Conservation (phyloP, 306 rosid genomes). For the Rosa multiflora region DNA sequence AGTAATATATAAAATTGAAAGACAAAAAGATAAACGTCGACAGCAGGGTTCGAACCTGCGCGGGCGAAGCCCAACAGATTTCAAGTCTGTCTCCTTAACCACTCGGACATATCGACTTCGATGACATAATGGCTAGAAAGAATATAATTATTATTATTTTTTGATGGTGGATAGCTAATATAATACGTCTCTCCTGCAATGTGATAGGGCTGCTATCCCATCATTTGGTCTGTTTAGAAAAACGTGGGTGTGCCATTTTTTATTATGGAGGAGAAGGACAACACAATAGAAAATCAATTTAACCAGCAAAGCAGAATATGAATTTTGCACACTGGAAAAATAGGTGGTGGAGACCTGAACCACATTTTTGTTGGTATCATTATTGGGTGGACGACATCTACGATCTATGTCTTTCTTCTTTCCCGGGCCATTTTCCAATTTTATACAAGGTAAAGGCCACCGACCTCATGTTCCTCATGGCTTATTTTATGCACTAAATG, state of each 20-base stretch:
- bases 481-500: neutral
- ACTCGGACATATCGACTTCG: conserved; percentile 19
- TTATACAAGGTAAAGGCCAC: neutral
- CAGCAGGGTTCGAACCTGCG: conserved; percentile 37
- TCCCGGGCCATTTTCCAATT: neutral
- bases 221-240: neutral
- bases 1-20: no score
- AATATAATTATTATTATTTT: no score
- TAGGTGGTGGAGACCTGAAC: neutral
- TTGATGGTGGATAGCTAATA: no score
- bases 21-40: neutral
- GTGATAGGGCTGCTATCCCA: neutral
- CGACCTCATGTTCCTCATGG: neutral
- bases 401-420: neutral
- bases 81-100: conserved; percentile 40
- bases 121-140: no score
- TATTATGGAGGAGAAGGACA: neutral
- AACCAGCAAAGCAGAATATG: neutral
- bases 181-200: neutral
- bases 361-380: neutral
- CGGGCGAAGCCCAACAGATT: conserved; percentile 36
- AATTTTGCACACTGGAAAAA: neutral
- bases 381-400: neutral
- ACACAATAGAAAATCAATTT: neutral
- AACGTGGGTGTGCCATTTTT: neutral